These are phyloP conservation scores for Trypanosoma rangeli DNA, from an alignment of 208 protist species.

Conservation along the genomic window DNA sequence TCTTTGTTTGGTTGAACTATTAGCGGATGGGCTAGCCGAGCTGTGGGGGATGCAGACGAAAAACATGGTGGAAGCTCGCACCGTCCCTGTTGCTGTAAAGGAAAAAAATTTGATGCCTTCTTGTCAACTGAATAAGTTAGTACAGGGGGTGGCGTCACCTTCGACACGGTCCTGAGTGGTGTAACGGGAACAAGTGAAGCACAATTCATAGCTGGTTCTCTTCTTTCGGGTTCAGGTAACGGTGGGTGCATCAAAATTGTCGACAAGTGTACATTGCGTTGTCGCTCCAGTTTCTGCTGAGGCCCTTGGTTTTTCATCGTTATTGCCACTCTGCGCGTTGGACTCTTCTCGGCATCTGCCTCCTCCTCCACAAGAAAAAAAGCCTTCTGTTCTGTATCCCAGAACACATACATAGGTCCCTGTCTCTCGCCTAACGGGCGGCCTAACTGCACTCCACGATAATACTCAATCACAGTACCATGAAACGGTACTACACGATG, in stretches of 20 bases:
- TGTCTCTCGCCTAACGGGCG: conserved; percentile 41
- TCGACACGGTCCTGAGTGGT: not conserved
- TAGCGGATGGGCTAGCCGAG: conserved; percentile 19
- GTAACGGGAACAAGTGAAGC: not conserved
- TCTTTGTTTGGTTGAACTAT: conserved; percentile 45
- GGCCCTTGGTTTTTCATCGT: not conserved
- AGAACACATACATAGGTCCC: conserved; percentile 40
- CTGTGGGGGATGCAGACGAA: conserved; percentile 6
- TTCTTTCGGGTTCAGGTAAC: not conserved
- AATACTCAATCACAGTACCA: conserved; percentile 68
- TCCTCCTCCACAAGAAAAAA: conserved; percentile 29
- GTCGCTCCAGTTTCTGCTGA: not conserved
- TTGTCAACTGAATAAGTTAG: not conserved
- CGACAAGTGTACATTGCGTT: conserved; percentile 13
- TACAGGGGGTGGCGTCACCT: not conserved
- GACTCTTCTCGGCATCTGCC: not conserved
- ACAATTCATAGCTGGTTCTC: not conserved
- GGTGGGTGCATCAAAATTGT: conserved; percentile 14
- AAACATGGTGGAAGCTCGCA: not conserved
- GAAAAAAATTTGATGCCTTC: not conserved
- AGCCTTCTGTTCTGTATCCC: conserved; percentile 8
- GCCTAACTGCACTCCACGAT: conserved; percentile 59
- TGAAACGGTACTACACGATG: conserved; percentile 28
- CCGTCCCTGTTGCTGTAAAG: not conserved
- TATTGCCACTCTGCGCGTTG: not conserved